Evolutionary conservation across 1,284 basidiomycete species (phyloP).

Genomic region (Pseudozyma flocculosa): DNA sequence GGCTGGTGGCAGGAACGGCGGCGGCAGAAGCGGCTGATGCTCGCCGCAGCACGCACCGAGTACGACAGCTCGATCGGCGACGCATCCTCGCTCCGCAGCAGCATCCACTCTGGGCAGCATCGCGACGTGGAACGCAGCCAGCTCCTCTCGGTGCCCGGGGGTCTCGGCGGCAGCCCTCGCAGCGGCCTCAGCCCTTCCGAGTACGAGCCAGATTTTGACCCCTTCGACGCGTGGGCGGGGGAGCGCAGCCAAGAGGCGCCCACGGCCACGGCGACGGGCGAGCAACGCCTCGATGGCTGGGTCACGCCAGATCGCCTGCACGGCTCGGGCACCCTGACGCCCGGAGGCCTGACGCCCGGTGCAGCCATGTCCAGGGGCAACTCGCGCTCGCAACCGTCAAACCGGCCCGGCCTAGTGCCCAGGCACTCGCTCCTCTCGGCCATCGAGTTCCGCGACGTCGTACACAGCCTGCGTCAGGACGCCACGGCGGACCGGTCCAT

Average conservation of each 20-base stretch:
- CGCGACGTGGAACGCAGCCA: constrained; percentile 2
- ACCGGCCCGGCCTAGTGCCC: constrained; percentile 36
- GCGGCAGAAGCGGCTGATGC: constrained; percentile 20
- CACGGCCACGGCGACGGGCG: neutral
- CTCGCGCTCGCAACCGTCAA: constrained; percentile 7
- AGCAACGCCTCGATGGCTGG: constrained; percentile 2
- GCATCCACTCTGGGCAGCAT: constrained; percentile 6
- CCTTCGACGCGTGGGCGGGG: constrained; percentile 38
- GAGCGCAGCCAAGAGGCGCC: too few relatives aligned
- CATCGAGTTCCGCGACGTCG: constrained; percentile 87
- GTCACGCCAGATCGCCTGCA: neutral
- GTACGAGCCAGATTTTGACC: constrained; percentile 46
- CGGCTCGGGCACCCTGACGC: constrained; percentile 13
- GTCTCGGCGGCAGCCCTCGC: neutral
- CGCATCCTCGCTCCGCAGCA: constrained; percentile 14
- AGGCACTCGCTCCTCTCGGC: constrained; percentile 77
- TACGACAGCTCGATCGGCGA: constrained; percentile 23
- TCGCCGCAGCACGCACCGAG: constrained; percentile 38
- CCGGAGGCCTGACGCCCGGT: constrained; percentile 20
- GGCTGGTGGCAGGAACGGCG: constrained; percentile 68
- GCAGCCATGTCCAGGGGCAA: constrained; percentile 10
- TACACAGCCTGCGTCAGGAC: constrained; percentile 71
- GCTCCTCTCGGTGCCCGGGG: constrained; percentile 5
- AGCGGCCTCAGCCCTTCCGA: constrained; percentile 31
- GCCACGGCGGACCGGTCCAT: constrained; percentile 38